Percentiles rank a stretch among this genome's conserved stretches.
These are phyloP conservation scores for Gilbertella persicaria DNA, from an alignment of 371 early-diverging fungal genomes.

Conservation along the genomic window DNA sequence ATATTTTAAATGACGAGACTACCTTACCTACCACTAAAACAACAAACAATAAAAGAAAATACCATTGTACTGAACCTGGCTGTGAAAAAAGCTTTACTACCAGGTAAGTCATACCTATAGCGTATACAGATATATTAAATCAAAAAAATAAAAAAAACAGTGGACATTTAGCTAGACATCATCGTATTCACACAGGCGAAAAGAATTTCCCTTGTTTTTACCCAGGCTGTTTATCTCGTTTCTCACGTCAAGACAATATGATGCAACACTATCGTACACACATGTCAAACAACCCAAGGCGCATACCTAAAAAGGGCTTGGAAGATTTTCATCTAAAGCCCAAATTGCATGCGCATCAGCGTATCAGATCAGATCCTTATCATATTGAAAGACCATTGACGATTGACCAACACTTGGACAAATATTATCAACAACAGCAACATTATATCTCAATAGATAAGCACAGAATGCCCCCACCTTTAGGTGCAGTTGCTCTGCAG, in stretches of 20 bases:
- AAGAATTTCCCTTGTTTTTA: constrained; percentile 84
- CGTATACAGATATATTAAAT: no score
- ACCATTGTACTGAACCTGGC: constrained; percentile 45
- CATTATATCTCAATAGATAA: constrained; percentile 16
- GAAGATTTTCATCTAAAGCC: constrained; percentile 30
- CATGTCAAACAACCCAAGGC: constrained; percentile 68
- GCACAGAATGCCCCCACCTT: constrained; percentile 19
- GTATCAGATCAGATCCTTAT: constrained; percentile 42
- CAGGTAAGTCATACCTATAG: constrained; percentile 30
- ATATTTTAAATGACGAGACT: constrained; percentile 21
- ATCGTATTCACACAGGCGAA: constrained; percentile 90
- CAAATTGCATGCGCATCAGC: constrained; percentile 46
- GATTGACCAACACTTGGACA: constrained; percentile 46
- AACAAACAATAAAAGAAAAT: constrained; percentile 35
- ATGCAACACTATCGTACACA: constrained; percentile 87
- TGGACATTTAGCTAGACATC: constrained; percentile 84
- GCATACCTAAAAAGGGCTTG: constrained; percentile 23
- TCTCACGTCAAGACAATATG: constrained; percentile 89
- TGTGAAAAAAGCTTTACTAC: constrained; percentile 57
- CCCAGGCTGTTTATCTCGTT: constrained; percentile 75
- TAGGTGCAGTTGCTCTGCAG: constrained; percentile 16
- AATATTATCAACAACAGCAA: constrained; percentile 25
- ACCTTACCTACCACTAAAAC: background rate
- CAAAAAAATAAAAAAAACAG: no score
- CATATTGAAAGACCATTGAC: constrained; percentile 42